Conservation (phyloP, 2,329 filamentous ascomycete species). For the Aspergillus novoparasiticus region DNA sequence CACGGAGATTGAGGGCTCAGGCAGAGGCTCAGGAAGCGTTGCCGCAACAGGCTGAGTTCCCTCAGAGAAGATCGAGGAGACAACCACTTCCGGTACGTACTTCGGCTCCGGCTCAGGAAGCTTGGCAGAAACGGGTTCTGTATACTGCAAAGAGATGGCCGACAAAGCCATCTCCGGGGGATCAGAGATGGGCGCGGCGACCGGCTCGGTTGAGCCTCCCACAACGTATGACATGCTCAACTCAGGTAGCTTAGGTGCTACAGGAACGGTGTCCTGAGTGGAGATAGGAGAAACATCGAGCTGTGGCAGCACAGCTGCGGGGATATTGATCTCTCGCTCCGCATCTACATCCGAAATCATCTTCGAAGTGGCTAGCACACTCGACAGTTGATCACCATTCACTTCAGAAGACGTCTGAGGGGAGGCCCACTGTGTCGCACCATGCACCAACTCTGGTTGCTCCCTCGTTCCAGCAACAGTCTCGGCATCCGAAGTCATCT, state of each 20-base stretch:
- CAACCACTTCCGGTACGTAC: slow-evolving; percentile 20
- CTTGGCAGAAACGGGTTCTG: slow-evolving; percentile 21
- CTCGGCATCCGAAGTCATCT: slow-evolving; percentile 19
- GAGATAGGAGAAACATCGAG: slow-evolving; percentile 37
- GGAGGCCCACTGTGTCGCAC: slow-evolving; percentile 48
- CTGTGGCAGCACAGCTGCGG: slow-evolving; percentile 23
- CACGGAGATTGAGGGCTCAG: slow-evolving; percentile 17
- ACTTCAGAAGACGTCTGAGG: slow-evolving; percentile 26
- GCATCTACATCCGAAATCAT: slow-evolving; percentile 39
- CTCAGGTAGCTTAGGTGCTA: slow-evolving; percentile 46
- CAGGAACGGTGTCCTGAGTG: slow-evolving; percentile 39
- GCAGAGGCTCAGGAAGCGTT: slow-evolving; percentile 26
- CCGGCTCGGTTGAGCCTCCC: slow-evolving; percentile 33
- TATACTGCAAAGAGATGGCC: slow-evolving; percentile 35
- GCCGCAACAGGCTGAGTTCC: slow-evolving; percentile 24
- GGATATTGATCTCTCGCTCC: slow-evolving; percentile 18
- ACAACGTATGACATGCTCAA: slow-evolving; percentile 36
- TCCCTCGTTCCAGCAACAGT: slow-evolving; percentile 21
- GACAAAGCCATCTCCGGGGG: slow-evolving; percentile 34
- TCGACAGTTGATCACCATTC: slow-evolving; percentile 31
- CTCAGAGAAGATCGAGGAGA: slow-evolving; percentile 31
- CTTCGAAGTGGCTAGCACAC: slow-evolving; percentile 43
- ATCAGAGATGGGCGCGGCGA: slow-evolving; percentile 20
- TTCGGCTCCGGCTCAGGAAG: slow-evolving; percentile 17
- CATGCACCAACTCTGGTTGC: slow-evolving; percentile 36